Percentiles rank a stretch among this genome's conserved stretches.
Conservation (phyloP, 148 eudicot genomes). For the Talinum fruticosum region DNA sequence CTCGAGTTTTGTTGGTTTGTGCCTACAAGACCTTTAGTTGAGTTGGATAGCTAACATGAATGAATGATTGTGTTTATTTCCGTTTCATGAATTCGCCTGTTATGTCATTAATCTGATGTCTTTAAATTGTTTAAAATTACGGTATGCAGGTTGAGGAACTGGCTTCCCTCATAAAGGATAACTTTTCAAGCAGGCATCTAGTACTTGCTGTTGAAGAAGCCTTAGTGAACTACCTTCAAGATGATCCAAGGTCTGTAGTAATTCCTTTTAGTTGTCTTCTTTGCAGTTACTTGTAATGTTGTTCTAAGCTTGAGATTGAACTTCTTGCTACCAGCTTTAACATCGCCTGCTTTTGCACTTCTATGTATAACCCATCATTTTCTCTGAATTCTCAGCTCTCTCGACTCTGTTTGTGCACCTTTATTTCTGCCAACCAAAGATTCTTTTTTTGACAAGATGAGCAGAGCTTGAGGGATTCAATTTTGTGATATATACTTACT, state of each 20-base stretch:
- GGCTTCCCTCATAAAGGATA: conserved; percentile 85
- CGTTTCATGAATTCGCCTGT: not conserved
- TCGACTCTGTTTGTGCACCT: no score
- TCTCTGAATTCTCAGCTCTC: not conserved
- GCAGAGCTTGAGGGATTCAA: not conserved
- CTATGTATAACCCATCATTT: not conserved
- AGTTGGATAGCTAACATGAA: not conserved
- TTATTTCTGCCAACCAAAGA: no score
- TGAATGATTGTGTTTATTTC: not conserved
- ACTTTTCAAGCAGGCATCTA: conserved; percentile 80
- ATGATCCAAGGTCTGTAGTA: conserved; percentile 55
- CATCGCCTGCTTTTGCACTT: not conserved
- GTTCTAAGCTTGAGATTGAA: not conserved
- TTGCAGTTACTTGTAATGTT: not conserved
- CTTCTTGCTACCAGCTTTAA: not conserved
- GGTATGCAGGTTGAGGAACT: conserved; percentile 82
- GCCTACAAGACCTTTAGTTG: not conserved
- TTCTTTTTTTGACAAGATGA: not conserved
- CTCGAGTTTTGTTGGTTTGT: not conserved
- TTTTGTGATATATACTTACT: not conserved
- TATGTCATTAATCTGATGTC: not conserved
- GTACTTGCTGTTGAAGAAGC: conserved; percentile 78
- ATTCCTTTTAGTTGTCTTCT: not conserved
- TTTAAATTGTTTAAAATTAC: conserved; percentile 8
- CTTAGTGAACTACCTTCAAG: conserved; percentile 66